Conservation (phyloP, 345 rosid genomes). For the Ceriops zippeliana region DNA sequence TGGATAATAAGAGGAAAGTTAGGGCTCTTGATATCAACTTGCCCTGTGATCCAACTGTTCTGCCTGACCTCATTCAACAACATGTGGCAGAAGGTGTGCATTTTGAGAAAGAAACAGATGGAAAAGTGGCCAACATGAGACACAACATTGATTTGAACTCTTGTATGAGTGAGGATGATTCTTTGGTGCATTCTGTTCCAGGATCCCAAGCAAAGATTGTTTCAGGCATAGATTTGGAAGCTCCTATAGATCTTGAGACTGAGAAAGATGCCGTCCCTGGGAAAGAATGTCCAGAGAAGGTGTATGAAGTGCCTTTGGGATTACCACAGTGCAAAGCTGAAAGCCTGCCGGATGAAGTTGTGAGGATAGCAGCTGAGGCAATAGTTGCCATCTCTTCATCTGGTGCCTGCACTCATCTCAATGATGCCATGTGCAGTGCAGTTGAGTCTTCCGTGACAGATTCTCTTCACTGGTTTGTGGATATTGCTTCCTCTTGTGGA, state of each 20-base stretch:
- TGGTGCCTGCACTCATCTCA: constrained; percentile 19
- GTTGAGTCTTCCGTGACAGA: constrained; percentile 37
- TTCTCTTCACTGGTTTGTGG: constrained; percentile 76
- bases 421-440: constrained; percentile 30
- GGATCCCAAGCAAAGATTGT: constrained; percentile 34
- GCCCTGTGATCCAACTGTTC: constrained; percentile 59
- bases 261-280: constrained; percentile 41
- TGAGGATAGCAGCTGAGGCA: constrained; percentile 65
- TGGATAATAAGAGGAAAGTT: constrained; percentile 37
- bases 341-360: constrained; percentile 38
- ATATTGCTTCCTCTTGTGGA: constrained; percentile 51
- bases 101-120: constrained; percentile 36
- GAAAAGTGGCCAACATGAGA: constrained; percentile 35
- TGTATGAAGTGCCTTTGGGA: constrained; percentile 25
- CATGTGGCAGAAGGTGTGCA: constrained; percentile 31
- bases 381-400: constrained; percentile 67
- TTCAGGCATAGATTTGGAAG: constrained; percentile 74
- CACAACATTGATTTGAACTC: constrained; percentile 68
- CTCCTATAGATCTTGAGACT: constrained; percentile 47
- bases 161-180: constrained; percentile 63
- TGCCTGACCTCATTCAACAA: constrained; percentile 38
- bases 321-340: constrained; percentile 30
- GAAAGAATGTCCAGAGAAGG: constrained; percentile 35
- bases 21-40: constrained; percentile 67
- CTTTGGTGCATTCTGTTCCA: constrained; percentile 29